Evolutionary conservation across 345 rosid species (phyloP).

Genomic region (Populus tremula): DNA sequence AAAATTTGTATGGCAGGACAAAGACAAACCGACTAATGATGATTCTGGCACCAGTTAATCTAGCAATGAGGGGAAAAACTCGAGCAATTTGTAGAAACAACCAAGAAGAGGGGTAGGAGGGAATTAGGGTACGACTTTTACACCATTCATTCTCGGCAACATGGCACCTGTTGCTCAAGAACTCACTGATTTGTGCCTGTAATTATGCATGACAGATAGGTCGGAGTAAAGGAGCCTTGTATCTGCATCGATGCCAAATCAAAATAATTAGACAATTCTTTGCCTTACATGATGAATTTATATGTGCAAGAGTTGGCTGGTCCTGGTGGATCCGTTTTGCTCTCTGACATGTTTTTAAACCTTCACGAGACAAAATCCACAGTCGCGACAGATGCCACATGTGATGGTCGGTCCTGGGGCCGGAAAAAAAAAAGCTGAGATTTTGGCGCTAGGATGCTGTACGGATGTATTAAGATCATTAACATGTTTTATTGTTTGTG

Average conservation of each 20-base stretch:
- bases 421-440: too few species aligned
- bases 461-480: too few species aligned
- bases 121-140: not conserved
- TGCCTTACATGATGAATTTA: not conserved
- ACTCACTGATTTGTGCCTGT: not conserved
- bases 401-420: too few species aligned
- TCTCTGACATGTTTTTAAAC: not conserved
- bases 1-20: conserved; percentile 35
- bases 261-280: not conserved
- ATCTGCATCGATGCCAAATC: not conserved
- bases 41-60: conserved; percentile 29
- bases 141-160: not conserved
- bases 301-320: not conserved
- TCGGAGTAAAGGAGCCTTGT: not conserved
- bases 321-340: not conserved
- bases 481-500: too few species aligned
- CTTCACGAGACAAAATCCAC: not conserved
- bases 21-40: conserved; percentile 20
- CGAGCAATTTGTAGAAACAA: conserved; percentile 17
- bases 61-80: conserved; percentile 19
- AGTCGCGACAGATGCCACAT: too few species aligned
- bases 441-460: too few species aligned
- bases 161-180: not conserved
- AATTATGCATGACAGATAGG: not conserved
- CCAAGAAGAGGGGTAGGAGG: not conserved